phyloP scores from a whole-genome alignment of 78 protist genomes.

The Planoprotostelium fungivorum region DNA sequence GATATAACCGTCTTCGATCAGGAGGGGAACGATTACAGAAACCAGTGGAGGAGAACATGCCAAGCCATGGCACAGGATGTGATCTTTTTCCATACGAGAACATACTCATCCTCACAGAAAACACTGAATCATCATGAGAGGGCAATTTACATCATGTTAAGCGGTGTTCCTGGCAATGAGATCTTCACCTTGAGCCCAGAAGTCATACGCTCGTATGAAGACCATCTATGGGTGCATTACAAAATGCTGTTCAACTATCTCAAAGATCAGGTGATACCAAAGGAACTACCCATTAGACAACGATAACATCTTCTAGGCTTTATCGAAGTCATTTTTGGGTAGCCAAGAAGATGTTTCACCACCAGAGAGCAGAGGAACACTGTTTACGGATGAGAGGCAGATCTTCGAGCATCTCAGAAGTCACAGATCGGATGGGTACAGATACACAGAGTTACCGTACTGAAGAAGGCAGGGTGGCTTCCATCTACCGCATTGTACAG shows the following conservation, averaged over 20 bases:
- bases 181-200: background rate
- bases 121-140: background rate
- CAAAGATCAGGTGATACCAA: background rate
- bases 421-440: background rate
- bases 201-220: background rate
- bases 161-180: background rate
- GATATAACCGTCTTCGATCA: background rate
- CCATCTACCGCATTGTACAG: background rate
- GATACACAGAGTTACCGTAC: background rate
- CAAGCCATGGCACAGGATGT: background rate
- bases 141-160: background rate
- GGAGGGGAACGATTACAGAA: background rate
- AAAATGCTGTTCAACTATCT: background rate
- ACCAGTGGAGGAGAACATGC: background rate
- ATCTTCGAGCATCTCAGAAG: background rate
- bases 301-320: no score
- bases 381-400: background rate
- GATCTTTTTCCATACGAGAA: background rate
- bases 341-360: background rate
- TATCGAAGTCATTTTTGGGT: background rate
- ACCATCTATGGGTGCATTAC: background rate
- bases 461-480: background rate
- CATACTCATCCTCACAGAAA: background rate
- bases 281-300: no score
- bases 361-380: background rate